phyloP scores from a whole-genome alignment of 2,329 filamentous ascomycete species.

The Ophiocordyceps camponoti-rufipedis region DNA sequence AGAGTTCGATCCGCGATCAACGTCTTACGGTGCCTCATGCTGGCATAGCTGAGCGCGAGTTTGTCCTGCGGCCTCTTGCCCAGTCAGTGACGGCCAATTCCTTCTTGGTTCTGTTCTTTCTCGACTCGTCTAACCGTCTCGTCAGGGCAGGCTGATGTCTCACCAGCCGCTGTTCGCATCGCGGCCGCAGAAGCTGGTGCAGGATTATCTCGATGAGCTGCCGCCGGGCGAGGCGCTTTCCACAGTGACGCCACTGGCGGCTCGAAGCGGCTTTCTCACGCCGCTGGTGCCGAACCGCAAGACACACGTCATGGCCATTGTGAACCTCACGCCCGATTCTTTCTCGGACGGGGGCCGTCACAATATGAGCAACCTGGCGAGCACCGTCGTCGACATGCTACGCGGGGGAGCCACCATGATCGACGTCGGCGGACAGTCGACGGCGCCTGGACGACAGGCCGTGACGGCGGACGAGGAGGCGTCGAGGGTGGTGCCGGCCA shows the following conservation, averaged over 20 bases:
- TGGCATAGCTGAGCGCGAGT: slow-evolving; percentile 77
- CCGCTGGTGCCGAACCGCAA: slow-evolving; percentile 36
- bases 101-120: background rate
- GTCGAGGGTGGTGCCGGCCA: slow-evolving; percentile 59
- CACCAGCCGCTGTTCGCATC: slow-evolving; percentile 30
- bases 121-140: background rate
- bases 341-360: slow-evolving; percentile 80
- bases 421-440: slow-evolving; percentile 88
- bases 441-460: slow-evolving; percentile 55
- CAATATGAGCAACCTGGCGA: slow-evolving; percentile 30
- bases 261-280: slow-evolving; percentile 31
- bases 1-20: slow-evolving; percentile 44
- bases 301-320: slow-evolving; percentile 80
- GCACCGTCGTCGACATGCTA: slow-evolving; percentile 44
- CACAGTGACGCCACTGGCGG: slow-evolving; percentile 37
- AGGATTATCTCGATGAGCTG: slow-evolving; percentile 43
- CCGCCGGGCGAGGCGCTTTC: slow-evolving; percentile 31
- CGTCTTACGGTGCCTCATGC: slow-evolving; percentile 73
- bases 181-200: slow-evolving; percentile 40
- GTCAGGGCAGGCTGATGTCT: slow-evolving; percentile 30
- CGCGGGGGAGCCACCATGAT: slow-evolving; percentile 61
- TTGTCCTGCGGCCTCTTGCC: slow-evolving; percentile 74
- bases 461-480: slow-evolving; percentile 59
- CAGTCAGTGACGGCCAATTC: slow-evolving; percentile 34
- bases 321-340: slow-evolving; percentile 90